These are phyloP conservation scores for cucumber (Cucumis sativus) DNA, from an alignment of 306 rosid genomes.

Conservation along the genomic window DNA sequence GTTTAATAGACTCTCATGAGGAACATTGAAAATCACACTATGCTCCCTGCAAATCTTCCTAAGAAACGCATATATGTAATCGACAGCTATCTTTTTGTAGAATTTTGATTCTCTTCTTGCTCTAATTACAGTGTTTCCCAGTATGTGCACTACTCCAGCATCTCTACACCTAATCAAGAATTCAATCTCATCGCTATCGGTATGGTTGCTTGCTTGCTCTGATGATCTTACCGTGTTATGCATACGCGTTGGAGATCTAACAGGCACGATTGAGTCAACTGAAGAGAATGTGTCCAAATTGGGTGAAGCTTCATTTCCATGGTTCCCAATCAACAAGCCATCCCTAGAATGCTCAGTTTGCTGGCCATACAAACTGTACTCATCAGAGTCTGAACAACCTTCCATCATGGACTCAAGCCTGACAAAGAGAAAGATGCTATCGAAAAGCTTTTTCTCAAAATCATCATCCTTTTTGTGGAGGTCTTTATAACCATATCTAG, in stretches of 20 bases:
- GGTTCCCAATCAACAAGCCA: conserved; percentile 16
- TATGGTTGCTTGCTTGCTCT: conserved; percentile 37
- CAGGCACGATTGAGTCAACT: conserved; percentile 48
- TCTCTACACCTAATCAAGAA: conserved; percentile 66
- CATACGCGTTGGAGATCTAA: conserved; percentile 26
- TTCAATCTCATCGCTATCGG: conserved; percentile 60
- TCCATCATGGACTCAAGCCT: conserved; percentile 86
- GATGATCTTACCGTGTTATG: conserved; percentile 28
- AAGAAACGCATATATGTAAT: conserved; percentile 78
- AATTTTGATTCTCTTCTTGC: conserved; percentile 68
- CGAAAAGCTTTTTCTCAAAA: conserved; percentile 82
- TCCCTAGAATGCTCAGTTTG: conserved; percentile 32
- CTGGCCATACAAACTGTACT: conserved; percentile 47
- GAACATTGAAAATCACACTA: conserved; percentile 89
- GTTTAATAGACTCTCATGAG: conserved; percentile 90
- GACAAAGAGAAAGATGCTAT: conserved; percentile 48
- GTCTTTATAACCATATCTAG: conserved; percentile 85
- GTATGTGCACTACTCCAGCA: conserved; percentile 91
- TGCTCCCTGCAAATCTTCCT: conserved; percentile 89
- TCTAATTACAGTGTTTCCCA: conserved; percentile 71
- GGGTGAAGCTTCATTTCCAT: conserved; percentile 25
- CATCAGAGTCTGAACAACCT: conserved; percentile 81
- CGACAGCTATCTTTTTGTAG: conserved; percentile 62
- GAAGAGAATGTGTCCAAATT: conserved; percentile 36
- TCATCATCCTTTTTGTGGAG: conserved; percentile 72